Base-by-base conservation (phyloP, 345 rosid genomes). In the Triadica sebifera region DNA sequence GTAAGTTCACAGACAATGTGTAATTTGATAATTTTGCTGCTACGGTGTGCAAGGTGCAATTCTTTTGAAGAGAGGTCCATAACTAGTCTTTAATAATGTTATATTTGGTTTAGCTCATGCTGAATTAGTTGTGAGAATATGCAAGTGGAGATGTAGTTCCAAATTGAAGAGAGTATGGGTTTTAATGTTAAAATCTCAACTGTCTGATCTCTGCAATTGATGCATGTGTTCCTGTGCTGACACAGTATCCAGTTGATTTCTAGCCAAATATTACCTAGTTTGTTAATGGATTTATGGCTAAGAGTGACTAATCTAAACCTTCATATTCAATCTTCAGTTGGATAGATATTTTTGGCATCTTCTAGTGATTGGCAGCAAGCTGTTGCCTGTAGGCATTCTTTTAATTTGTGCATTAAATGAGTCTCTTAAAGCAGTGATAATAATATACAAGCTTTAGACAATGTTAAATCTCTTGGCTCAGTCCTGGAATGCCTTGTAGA, bases 1-100 rank as follows among this genome's bases (percentile, higher is more conserved):
- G 97, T 91, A 78, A 94, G 94, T 74, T 73, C 63, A 60, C 56
- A 25, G 59, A 38, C 34, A 2, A 29, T 29, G 2, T n/a, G 34
- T 72, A 69, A 77, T 64, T 77, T 34, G 60, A 8, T 60, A 4
- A 61, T 19, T 41, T 24, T 37, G 11, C 8, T 46, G 49, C 49
- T n/a, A 37, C 63, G 1, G 10, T 34, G 50, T 29, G 39, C 5
- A 38, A n/a, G 20, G 6, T 34, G 12, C 19, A 52, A 4, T 41
- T 56, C 4, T 19, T 65, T 62, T 58, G 29, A 60, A 25, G 41
- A 29, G 15, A 65, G 50, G 7, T 45, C 15, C 24, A 65, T 53
- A 22, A 20, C 1, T 47, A 13, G 2, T 22, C 5, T 29, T 53
- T 38, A 37, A 53, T 39, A 13, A 34, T 53, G 47, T 8, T 16